Base-by-base conservation (phyloP, 148 eudicot species). In the Spergularia marina region DNA sequence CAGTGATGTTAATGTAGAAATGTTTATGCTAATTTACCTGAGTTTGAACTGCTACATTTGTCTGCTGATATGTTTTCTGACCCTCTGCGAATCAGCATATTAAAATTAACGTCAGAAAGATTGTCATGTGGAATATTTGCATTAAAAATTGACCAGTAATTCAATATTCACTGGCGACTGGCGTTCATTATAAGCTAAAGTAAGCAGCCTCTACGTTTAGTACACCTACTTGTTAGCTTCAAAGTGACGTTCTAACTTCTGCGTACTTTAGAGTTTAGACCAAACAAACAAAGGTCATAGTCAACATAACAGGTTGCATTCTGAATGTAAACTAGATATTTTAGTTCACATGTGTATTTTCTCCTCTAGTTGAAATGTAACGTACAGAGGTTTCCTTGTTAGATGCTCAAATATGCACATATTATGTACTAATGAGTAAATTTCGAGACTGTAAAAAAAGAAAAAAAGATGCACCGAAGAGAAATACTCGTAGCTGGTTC, bases 1-100 rank as follows among this genome's bases (percentile, higher is more conserved):
- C 2, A 34, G 2, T 30, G 3, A 11, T 11, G 7, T 7, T 30
- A 12, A 11, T 11, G 1, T 7, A 62, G 40, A 34, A 25, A 25
- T 64, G 68, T 64, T 64, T 36, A 6, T 39, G 11, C 2, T 64
- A 5, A 40, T 4, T n/a, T 47, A 78, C 88, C 88, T 85, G 85
- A 77, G 82, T 51, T 23, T 79, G 75, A 57, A 66, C 23, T 47
- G 70, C 17, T 49, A 63, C n/a, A 68, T 74, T 68, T 61, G 77
- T 60, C 8, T 62, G 68, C 16, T 66, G 73, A 16, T 23, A 54
- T 44, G 71, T 13, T 80, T 80, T 75, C 20, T 30, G 74, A 47
- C 83, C 83, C 59, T 80, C 82, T 80, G 82, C 12, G 47, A 63
- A 1, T 40, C 40, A 74, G 61, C 36, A 60, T 17, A 23, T 1